These are phyloP conservation scores for Onygena corvina DNA, from an alignment of 2,329 filamentous ascomycete genomes.

Conservation along the genomic window DNA sequence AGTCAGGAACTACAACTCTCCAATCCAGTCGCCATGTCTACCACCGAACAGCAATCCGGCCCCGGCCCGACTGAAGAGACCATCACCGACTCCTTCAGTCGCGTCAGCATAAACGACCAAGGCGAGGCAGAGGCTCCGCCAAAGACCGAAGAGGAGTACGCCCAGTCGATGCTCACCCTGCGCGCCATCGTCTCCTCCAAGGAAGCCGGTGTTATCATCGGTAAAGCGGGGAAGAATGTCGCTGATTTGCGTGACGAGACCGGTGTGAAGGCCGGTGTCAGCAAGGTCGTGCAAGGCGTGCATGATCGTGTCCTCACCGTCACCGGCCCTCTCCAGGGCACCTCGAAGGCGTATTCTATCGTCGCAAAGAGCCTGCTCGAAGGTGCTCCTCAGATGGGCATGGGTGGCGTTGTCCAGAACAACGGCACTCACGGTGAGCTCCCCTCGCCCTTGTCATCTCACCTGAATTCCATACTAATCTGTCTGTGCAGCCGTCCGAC, in stretches of 20 bases:
- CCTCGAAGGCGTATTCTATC: slow-evolving; percentile 83
- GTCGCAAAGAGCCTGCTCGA: slow-evolving; percentile 86
- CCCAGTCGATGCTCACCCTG: slow-evolving; percentile 79
- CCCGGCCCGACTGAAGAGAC: slow-evolving; percentile 49
- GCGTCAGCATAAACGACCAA: slow-evolving; percentile 53
- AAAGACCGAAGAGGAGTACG: slow-evolving; percentile 95
- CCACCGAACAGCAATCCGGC: slow-evolving; percentile 42
- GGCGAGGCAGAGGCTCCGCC: slow-evolving; percentile 64
- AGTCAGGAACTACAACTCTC: background rate
- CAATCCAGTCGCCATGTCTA: slow-evolving; percentile 43
- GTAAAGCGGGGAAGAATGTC: slow-evolving; percentile 96
- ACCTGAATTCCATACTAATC: background rate
- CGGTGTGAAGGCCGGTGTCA: slow-evolving; percentile 93
- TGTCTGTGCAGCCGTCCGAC: slow-evolving; percentile 63
- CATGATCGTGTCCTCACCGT: slow-evolving; percentile 96
- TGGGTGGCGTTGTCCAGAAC: slow-evolving; percentile 78
- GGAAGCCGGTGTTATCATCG: slow-evolving; percentile 97
- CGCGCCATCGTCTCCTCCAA: slow-evolving; percentile 97
- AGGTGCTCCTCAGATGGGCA: slow-evolving; percentile 86
- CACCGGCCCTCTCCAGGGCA: slow-evolving; percentile 75
- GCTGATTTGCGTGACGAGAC: slow-evolving; percentile 95
- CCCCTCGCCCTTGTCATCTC: background rate
- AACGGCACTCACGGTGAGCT: slow-evolving; percentile 89
- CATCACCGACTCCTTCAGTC: slow-evolving; percentile 50
- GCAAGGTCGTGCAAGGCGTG: slow-evolving; percentile 95